Evolutionary conservation across 2,329 filamentous ascomycete species (phyloP), one percentile per base, ranked within the genome.

Genomic region (Davidsoniella virescens): DNA sequence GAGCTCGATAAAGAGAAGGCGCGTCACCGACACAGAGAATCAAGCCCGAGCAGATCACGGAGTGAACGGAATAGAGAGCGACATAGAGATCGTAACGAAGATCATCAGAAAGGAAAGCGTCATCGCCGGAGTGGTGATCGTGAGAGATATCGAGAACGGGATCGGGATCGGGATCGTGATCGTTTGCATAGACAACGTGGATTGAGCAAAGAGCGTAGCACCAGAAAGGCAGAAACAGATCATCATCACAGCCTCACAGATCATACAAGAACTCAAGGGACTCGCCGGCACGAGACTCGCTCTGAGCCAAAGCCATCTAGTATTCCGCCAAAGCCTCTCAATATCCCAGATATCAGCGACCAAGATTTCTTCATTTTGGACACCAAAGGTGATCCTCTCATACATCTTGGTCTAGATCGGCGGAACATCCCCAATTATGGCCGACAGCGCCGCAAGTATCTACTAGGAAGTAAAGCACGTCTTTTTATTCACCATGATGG

Each of bases 361-460:
- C 61, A 20, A 55, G 60, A 59, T 38, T 60, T 72, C 3, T 88
- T 76, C 61, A 58, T 76, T 42, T 59, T 84, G 47, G 90, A 96
- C 63, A 76, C 69, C 40, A 79, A 78, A 59, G 88, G 90, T 0
- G 90, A 96, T 58, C 68, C 72, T 4, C 72, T 87, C 44, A 87
- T 92, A 56, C 63, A 82, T 42, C 95, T 88, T 61, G 73, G 76
- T 25, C 71, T 84, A 38, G 79, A 94, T 60, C 76, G 76, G 36
- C 84, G 83, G 55, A 75, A 73, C 49, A 66, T 93, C 9, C 87
- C 87, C 0, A 58, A 65, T 2, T 95, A 93, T 60, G 72, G 72
- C 54, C 79, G 86, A 5, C 67, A 68, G 54, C 84, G 87, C 12
- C 68, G 69, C 50, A 87, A 87, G 2, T 72, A 70, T 52, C 68